Conservation (phyloP, 257 asterid genomes). For the Solanum ossicruentum region DNA sequence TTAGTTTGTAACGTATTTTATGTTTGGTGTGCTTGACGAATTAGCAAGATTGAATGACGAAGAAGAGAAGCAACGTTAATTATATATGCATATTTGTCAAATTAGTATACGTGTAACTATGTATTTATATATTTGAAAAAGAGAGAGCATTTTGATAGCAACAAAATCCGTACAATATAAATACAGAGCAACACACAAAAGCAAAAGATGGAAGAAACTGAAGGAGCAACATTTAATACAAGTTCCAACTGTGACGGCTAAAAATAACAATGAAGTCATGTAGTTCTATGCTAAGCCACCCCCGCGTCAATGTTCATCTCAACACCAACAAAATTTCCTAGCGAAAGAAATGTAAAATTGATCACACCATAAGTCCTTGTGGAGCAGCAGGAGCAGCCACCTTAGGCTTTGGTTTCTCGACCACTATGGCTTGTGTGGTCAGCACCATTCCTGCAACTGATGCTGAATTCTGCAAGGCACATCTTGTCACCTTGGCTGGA, state of each 20-base stretch:
- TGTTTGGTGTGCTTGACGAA: no score
- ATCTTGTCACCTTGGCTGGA: conserved; percentile 91
- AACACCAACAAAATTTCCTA: conserved; percentile 7
- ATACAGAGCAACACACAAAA: no score
- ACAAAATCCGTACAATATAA: no score
- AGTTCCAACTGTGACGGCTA: neutral
- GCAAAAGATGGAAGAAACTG: no score
- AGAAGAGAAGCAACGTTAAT: no score
- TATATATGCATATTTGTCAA: no score
- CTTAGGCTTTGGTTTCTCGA: conserved; percentile 73
- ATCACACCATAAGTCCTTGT: conserved; percentile 39
- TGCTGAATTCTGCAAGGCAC: conserved; percentile 82
- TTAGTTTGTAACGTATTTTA: no score
- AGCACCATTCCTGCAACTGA: conserved; percentile 98
- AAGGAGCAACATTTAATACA: neutral
- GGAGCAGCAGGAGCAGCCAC: conserved; percentile 28
- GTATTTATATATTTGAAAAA: no score
- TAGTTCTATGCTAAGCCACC: neutral
- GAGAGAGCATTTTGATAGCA: no score
- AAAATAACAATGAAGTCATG: neutral
- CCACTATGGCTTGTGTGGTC: conserved; percentile 95
- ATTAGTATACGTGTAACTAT: no score
- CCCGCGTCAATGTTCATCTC: neutral
- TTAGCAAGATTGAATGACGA: no score
- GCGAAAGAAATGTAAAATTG: neutral